These are phyloP conservation scores for Xerocomellus dryophilus DNA, from an alignment of 768 basidiomycete species.

Conservation along the genomic window DNA sequence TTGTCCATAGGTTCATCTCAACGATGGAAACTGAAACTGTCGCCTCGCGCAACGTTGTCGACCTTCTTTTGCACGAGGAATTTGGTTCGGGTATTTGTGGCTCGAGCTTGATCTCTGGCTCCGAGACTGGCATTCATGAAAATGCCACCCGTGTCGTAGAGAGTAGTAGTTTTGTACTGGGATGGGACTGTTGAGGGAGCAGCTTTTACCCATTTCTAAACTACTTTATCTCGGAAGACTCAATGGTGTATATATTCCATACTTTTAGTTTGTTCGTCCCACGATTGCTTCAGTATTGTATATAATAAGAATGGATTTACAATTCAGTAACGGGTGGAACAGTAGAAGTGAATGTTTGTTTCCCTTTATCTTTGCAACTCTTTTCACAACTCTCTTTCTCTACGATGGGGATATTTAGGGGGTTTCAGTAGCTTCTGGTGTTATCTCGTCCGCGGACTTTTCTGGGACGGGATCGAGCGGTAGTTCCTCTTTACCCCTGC, in stretches of 20 bases:
- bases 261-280: not conserved
- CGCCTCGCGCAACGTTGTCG: conserved; percentile 78
- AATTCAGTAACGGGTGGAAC: not conserved
- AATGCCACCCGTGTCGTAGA: conserved; percentile 10
- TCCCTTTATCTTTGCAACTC: not conserved
- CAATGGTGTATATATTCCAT: not conserved
- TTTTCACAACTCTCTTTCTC: not conserved
- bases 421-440: not conserved
- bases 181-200: conserved; percentile 66
- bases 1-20: conserved; percentile 60
- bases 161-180: conserved; percentile 52
- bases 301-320: not conserved
- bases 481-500: conserved; percentile 11
- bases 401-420: not conserved
- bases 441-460: conserved; percentile 5
- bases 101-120: conserved; percentile 32
- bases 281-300: not conserved
- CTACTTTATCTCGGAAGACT: not conserved
- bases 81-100: conserved; percentile 73
- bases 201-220: not conserved
- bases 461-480: conserved; percentile 15
- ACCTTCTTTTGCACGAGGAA: conserved; percentile 70
- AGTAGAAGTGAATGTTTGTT: too few relatives aligned
- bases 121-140: conserved; percentile 14
- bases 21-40: conserved; percentile 95